Evolutionary conservation across 1,284 basidiomycete genomes (phyloP), one percentile per base, ranked within the genome.

Genomic region (Melanopsichium pennsylvanicum): DNA sequence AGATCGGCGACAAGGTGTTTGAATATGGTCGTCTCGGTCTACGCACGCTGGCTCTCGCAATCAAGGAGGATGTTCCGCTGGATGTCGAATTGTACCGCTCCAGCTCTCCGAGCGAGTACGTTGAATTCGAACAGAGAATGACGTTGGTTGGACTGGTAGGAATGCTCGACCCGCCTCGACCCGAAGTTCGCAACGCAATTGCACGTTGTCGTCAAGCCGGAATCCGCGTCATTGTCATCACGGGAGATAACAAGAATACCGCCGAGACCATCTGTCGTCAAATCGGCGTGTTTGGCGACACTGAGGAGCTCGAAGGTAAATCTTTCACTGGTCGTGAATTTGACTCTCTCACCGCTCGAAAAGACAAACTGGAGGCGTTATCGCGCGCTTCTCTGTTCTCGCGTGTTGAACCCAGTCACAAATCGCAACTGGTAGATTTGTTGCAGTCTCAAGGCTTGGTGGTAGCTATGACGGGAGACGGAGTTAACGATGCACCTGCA

Each of bases 111-210:
- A 85, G 86, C 45, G 91, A 96, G 66, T 97, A 97, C 78, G 84
- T 88, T 35, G 87, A 88, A 37, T 96, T 97, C 79, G 95, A 97
- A 55, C 70, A 76, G 31, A 51, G 71, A 13, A 86, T 99, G 75
- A 91, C 90, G 1, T 95, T 99, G 81, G 92, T 97, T 55, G 93
- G 92, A 23, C 85, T 99, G 27, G 92, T 96, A 46, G 96, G 93
- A 54, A 98, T 98, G 95, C 86, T 95, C 29, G 96, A 99, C 80
- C 96, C 95, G 13, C 96, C 96, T 13, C 90, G 96, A 22, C 94
- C 94, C 12, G 96, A 97, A 83, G 95, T 94, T 22, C 86, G 86
- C 37, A 85, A 83, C 32, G 95, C 96, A 13, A 89, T 99, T 34
- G 90, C 89, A 33, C 92, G 92, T 79, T 97, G 94, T 84, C 88